Evolutionary conservation across 148 eudicot genomes (phyloP), one percentile per base, ranked within the genome.

Genomic region (Diospyros kaki): DNA sequence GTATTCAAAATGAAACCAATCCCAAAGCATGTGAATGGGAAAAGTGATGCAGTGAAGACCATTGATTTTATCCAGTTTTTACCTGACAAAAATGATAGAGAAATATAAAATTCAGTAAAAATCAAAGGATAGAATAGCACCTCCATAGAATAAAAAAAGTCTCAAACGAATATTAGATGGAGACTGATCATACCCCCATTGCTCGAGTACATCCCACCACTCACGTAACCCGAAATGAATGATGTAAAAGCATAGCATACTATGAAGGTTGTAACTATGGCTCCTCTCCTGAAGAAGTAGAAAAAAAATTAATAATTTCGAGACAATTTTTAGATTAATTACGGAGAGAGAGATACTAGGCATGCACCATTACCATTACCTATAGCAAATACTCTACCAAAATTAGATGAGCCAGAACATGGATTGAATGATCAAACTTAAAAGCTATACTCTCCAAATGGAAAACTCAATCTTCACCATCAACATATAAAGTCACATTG

Each of bases 201-300:
- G 54, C 93, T 91, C 66, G 93, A 87, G 74, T 93, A 89, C 98
- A 93, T 93, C 76, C 96, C 96, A 64, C 96, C 91, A 77, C 98
- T 93, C 62, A 93, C 96, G 62, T 90, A 93, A 66, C 98, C 98
- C 28, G 96, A 85, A 76, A 90, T 85, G 69, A 93, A 89, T 46
- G 96, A 93, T 58, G 98, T 93, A 79, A 93, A 79, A 63, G 98
- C 98, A 86, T 91, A 91, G 61, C 91, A 91, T 15, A 91, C 84
- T 9, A 91, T 87, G 75, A 91, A 91, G 13, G 96, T 89, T 66
- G 98, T 93, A 69, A 93, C 86, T 77, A 93, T 90, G 62, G 96
- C 89, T 80, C 98, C 98, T 78, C 98, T 84, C 93, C 96, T 93
- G 90, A 79, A 71, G 53, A 66, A 80, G 45, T 82, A 52, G 60